A percentile compares a stretch with the other conserved stretches of the same genome.
Conservation (phyloP, 148 eudicot species). For the Camellia lanceoleosa region DNA sequence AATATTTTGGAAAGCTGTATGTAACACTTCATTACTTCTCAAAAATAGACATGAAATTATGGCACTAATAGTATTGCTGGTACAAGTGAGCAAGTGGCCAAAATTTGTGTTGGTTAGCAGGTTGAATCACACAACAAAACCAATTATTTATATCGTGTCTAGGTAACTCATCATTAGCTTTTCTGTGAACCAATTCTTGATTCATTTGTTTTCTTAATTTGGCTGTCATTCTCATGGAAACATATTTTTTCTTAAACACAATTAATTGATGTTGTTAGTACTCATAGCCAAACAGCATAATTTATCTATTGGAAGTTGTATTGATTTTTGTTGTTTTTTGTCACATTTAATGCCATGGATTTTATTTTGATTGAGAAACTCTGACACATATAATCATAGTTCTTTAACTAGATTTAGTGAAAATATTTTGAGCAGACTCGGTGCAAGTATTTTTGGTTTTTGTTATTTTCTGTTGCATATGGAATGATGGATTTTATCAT, state of each 20-base stretch:
- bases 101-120: neutral
- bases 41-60: neutral
- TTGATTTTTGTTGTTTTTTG: neutral
- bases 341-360: neutral
- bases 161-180: neutral
- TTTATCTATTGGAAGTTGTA: neutral
- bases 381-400: neutral
- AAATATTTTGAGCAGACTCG: neutral
- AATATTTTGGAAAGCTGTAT: neutral
- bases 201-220: neutral
- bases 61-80: neutral
- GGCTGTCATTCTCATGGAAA: neutral
- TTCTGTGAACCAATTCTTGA: neutral
- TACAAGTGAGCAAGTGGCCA: neutral
- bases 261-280: neutral
- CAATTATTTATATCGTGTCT: neutral
- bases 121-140: neutral
- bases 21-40: neutral
- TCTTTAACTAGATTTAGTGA: too few species aligned
- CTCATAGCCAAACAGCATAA: neutral
- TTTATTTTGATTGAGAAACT: constrained; percentile 1
- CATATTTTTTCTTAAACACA: neutral
- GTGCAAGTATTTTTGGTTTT: neutral
- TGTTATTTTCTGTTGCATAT: neutral
- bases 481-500: neutral